Evolutionary conservation across 441 rosid genomes (phyloP).

Genomic region (Bruguiera hainesii): DNA sequence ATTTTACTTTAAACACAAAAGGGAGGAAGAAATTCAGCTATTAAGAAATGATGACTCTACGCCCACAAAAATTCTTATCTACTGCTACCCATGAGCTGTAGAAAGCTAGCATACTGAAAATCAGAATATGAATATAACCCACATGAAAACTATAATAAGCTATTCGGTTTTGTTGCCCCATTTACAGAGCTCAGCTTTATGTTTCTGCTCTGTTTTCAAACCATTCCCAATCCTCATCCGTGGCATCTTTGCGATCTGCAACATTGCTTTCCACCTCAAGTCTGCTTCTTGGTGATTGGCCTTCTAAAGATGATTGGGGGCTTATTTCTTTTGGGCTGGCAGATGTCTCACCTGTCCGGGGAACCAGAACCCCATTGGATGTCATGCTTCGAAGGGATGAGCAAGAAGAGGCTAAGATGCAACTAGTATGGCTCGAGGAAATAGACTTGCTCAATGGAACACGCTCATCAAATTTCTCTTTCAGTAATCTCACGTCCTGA

Average conservation of each 20-base stretch:
- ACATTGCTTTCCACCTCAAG: constrained; percentile 14
- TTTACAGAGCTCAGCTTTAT: constrained; percentile 16
- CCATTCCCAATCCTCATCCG: constrained; percentile 71
- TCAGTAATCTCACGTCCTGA: constrained; percentile 70
- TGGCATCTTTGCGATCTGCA: constrained; percentile 29
- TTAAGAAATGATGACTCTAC: too few relatives aligned
- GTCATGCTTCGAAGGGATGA: constrained; percentile 46
- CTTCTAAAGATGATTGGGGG: constrained; percentile 24
- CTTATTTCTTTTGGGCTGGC: constrained; percentile 29
- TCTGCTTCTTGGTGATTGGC: constrained; percentile 19
- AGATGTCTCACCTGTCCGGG: constrained; percentile 25
- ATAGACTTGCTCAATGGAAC: constrained; percentile 67
- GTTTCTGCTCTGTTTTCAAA: constrained; percentile 30
- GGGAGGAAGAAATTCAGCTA: too few relatives aligned
- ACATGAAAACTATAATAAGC: not conserved
- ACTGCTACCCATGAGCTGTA: not conserved
- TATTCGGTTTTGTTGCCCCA: not conserved
- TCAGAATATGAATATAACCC: not conserved
- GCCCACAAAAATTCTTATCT: not conserved
- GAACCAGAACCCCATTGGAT: constrained; percentile 24
- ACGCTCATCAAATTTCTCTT: constrained; percentile 63
- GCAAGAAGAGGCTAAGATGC: constrained; percentile 67
- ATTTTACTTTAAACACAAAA: too few relatives aligned
- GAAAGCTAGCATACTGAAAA: not conserved
- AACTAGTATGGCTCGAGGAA: constrained; percentile 75